Evolutionary conservation across 768 basidiomycete species (phyloP), one percentile per base, ranked within the genome.

Genomic region (Floccularia luteovirens): DNA sequence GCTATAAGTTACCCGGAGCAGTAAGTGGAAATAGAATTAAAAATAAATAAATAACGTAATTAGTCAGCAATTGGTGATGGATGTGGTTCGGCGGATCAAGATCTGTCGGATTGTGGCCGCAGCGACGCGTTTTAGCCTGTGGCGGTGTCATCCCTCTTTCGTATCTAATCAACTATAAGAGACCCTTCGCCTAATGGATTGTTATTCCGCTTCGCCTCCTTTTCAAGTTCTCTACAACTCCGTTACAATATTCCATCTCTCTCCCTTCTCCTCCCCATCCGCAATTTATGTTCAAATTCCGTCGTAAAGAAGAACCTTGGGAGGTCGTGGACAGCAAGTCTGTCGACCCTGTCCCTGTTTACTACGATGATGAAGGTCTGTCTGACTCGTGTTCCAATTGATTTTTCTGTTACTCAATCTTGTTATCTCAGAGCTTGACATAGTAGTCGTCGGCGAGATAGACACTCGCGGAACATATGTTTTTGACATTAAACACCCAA

Each of bases 241-340:
- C n/a, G n/a, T n/a, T n/a, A n/a, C n/a, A n/a, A n/a, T n/a, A n/a
- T n/a, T n/a, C n/a, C n/a, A n/a, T n/a, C 21, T 13, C 35, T 28
- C 5, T 27, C 43, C 36, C 27, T 39, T 25, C 24, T 43, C 35
- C 39, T 47, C 25, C 31, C 34, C 8, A 28, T 28, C 37, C 30
- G 39, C 38, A 41, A 31, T 28, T 33, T 46, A 58, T 70, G 49
- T 63, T 71, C 49, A 61, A 48, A 17, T 72, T 82, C 48, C 70
- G 75, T 45, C 69, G 75, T 44, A 74, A 67, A 46, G 74, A 81
- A 51, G 61, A 62, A 6, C 74, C 82, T 25, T 89, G 86, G 86
- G 86, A 89, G 61, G 84, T 88, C 30, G 79, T 87, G 21, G 77
- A 78, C 43, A 76, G 68, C 52, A 74, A 72, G 51, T 59, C 64